Evolutionary conservation across 2,329 filamentous ascomycete genomes (phyloP).

Genomic region (Stromatinia cepivora): DNA sequence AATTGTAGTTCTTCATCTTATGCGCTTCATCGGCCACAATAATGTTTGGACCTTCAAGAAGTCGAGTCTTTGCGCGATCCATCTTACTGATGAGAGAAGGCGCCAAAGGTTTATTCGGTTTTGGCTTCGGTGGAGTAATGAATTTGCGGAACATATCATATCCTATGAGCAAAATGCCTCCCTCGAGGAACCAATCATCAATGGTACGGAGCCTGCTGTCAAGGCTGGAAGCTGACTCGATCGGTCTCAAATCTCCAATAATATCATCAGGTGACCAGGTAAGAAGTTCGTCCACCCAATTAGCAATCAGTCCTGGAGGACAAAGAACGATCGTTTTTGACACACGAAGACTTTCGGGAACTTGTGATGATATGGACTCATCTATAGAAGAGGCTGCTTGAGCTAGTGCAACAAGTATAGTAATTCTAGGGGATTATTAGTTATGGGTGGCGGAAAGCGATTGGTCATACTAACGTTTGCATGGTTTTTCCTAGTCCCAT

Average conservation of each 20-base stretch:
- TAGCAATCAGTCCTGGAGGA: slow-evolving; percentile 72
- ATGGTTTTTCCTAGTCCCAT: slow-evolving; percentile 95
- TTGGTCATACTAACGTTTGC: slow-evolving; percentile 60
- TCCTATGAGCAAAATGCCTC: slow-evolving; percentile 75
- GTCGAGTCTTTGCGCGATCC: slow-evolving; percentile 40
- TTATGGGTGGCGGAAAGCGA: not conserved
- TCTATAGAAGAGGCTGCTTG: slow-evolving; percentile 64
- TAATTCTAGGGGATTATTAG: slow-evolving; percentile 53
- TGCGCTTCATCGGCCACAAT: slow-evolving; percentile 88
- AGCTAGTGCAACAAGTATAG: slow-evolving; percentile 73
- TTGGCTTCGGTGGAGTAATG: slow-evolving; percentile 43
- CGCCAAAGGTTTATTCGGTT: slow-evolving; percentile 21
- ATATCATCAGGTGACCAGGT: slow-evolving; percentile 62
- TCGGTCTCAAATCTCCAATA: slow-evolving; percentile 57
- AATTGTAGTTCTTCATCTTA: slow-evolving; percentile 64
- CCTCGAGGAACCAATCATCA: slow-evolving; percentile 59
- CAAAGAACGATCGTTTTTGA: slow-evolving; percentile 73
- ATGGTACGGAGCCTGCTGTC: slow-evolving; percentile 50
- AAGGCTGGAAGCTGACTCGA: slow-evolving; percentile 48
- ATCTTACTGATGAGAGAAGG: not conserved
- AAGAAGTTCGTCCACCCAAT: slow-evolving; percentile 78
- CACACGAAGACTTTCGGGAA: slow-evolving; percentile 63
- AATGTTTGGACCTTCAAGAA: slow-evolving; percentile 65
- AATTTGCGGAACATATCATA: slow-evolving; percentile 65
- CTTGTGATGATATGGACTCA: slow-evolving; percentile 57